Evolutionary conservation across 2,329 filamentous ascomycete species (phyloP).

Genomic region (Botrytis squamosa): DNA sequence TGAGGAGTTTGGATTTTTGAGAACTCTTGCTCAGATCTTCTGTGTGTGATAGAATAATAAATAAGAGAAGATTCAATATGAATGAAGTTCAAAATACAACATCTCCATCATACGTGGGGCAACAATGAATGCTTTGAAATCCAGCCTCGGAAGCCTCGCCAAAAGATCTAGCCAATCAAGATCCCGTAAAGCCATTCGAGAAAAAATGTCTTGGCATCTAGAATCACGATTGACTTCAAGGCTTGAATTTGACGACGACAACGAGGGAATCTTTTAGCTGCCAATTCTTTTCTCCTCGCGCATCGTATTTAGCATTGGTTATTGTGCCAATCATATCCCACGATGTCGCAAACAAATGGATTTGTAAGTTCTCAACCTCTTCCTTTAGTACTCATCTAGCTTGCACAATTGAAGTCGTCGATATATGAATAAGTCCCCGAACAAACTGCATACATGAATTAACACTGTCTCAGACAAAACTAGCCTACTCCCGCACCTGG

Average conservation of each 20-base stretch:
- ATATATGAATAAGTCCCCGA: neutral
- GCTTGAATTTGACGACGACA: slow-evolving; percentile 16
- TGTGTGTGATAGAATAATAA: neutral
- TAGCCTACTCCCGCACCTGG: slow-evolving; percentile 96
- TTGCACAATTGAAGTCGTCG: slow-evolving; percentile 21
- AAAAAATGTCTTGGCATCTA: slow-evolving; percentile 23
- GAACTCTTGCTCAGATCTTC: neutral
- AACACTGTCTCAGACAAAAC: slow-evolving; percentile 66
- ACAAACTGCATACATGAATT: neutral
- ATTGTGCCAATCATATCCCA: slow-evolving; percentile 31
- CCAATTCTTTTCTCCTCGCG: neutral
- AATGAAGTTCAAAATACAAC: neutral
- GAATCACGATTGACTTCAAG: slow-evolving; percentile 15
- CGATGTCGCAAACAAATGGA: slow-evolving; percentile 78
- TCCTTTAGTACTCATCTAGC: neutral
- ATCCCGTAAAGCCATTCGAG: neutral
- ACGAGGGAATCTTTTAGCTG: slow-evolving; percentile 5
- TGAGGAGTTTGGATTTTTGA: neutral
- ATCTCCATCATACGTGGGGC: slow-evolving; percentile 21
- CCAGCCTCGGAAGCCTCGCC: slow-evolving; percentile 18
- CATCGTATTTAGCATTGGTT: slow-evolving; percentile 26
- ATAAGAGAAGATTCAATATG: neutral
- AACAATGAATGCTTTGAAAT: slow-evolving; percentile 35
- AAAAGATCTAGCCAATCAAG: slow-evolving; percentile 16
- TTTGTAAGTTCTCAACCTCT: slow-evolving; percentile 52